Base-by-base conservation (phyloP, 805 yeast species). In the Starmerella stigmatis region DNA sequence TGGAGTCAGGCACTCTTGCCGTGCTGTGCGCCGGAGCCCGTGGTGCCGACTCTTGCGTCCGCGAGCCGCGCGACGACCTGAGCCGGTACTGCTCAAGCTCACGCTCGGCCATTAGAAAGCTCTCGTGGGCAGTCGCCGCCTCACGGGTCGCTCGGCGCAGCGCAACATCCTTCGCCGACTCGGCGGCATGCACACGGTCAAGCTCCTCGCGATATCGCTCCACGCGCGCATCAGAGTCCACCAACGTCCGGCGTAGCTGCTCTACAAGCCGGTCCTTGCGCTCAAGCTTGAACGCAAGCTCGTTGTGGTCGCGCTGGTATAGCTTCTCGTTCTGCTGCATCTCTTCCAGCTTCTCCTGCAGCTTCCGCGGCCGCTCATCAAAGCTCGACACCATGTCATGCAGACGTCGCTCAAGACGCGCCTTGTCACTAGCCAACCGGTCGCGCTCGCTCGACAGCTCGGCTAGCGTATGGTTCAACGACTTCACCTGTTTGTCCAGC, bases 391-490 rank as follows among this genome's bases (percentile, higher is more conserved):
- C 60, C 21, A 72, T 58, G 10, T 66, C 71, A 31, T 65, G 59
- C 15, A 74, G 63, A 43, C 72, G 66, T 25, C 47, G 50, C 55
- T 77, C 79, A 38, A 74, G 59, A 16, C 62, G 57, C 51, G 70
- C 57, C 64, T 73, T 72, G 12, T 77, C 73, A 23, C 64, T 66
- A 44, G 76, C 62, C 43, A 85, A 63, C 28, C 69, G 69, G 55
- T 79, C 81, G 50, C 86, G 73, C 55, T 84, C 92, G 5, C 57
- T 64, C 1, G 76, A 63, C 27, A 86, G 65, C 41, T 79, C 80
- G 31, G 72, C 77, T 49, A 82, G 71, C 5, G 80, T 69, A 10
- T 73, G 71, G 42, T 77, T 71, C 57, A 84, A 63, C 1, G 76
- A 71, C 10, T 66, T 66, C 1, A 79, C 71, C 59, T 81, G 86